Base-by-base conservation (phyloP, 2,329 filamentous ascomycete genomes). In the Shiraia bambusicola region DNA sequence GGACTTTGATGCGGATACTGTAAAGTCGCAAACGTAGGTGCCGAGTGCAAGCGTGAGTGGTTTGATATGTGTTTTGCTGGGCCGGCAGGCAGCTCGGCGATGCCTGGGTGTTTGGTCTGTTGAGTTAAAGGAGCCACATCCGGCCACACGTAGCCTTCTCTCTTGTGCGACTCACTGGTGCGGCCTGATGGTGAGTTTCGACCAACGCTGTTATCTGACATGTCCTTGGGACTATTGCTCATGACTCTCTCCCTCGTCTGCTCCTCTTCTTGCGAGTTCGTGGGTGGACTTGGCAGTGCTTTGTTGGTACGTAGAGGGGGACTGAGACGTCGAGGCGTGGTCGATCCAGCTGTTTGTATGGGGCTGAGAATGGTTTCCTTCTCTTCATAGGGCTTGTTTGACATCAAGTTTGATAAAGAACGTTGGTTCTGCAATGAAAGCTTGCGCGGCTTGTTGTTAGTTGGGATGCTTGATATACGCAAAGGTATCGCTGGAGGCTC, bases 31-130 rank as follows among this genome's bases (percentile, higher is more conserved):
- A 55, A 43, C 10, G 47, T 47, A 6, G 57, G 51, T 3, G 54
- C 40, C 7, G 14, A 74, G 68, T 39, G 76, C 48, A 46, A 47
- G 4, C 41, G 49, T 25, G 39, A 72, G 43, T 79, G 72, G 17
- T 43, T 44, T 6, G 19, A 37, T 15, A 16, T 26, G 24, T 26
- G 28, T 12, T 19, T 31, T 16, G 29, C 40, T 7, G 47, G 19
- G 13, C 47, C 42, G 19, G 49, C 47, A 9, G 53, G 52, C 4
- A 59, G 37, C 33, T 58, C 52, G 11, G 52, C 50, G 19, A 55
- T 55, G 6, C 52, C 54, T 1, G 54, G 50, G 15, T 59, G 52
- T 0, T 37, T 28, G n/a, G 46, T 28, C 1, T 49, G 15, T 2
- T 36, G 26, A 9, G 11, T n/a, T 8, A 22, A 22, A 11, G 15